phyloP scores from a whole-genome alignment of 257 asterid species.

The Lavandula angustifolia region DNA sequence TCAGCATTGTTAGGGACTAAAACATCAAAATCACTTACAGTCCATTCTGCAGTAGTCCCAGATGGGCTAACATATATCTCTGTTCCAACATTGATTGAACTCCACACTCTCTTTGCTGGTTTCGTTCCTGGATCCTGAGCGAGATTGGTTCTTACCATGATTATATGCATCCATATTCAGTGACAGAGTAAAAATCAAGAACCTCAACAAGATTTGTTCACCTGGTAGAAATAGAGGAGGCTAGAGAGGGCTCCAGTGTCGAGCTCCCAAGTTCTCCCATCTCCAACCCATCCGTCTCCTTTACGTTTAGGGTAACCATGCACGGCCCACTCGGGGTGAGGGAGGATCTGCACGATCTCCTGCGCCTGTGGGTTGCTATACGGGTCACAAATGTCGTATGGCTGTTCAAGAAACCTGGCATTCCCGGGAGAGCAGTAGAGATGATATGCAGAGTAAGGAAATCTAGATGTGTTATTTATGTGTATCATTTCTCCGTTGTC shows the following conservation, averaged over 20 bases:
- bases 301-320: constrained; percentile 71
- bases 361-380: constrained; percentile 94
- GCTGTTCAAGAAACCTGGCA: constrained; percentile 57
- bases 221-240: constrained; percentile 84
- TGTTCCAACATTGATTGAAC: constrained; percentile 78
- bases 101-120: constrained; percentile 70
- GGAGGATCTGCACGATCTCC: constrained; percentile 79
- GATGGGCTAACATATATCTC: constrained; percentile 68
- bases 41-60: constrained; percentile 79
- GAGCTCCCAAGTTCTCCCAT: constrained; percentile 79
- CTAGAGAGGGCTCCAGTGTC: constrained; percentile 69
- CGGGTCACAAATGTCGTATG: constrained; percentile 82
- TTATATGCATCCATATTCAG: background rate
- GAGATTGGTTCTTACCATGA: background rate
- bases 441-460: constrained; percentile 82
- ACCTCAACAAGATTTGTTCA: constrained; percentile 23
- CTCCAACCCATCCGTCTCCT: constrained; percentile 88
- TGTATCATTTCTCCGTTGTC: constrained; percentile 54
- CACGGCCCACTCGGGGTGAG: constrained; percentile 86
- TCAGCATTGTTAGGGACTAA: constrained; percentile 42
- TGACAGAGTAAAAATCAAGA: background rate
- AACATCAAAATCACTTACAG: constrained; percentile 73
- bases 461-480: constrained; percentile 64
- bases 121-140: constrained; percentile 84
- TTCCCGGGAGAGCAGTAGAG: constrained; percentile 91